phyloP scores from a whole-genome alignment of 2,329 filamentous ascomycete genomes.

The Anthostomella pinea region DNA sequence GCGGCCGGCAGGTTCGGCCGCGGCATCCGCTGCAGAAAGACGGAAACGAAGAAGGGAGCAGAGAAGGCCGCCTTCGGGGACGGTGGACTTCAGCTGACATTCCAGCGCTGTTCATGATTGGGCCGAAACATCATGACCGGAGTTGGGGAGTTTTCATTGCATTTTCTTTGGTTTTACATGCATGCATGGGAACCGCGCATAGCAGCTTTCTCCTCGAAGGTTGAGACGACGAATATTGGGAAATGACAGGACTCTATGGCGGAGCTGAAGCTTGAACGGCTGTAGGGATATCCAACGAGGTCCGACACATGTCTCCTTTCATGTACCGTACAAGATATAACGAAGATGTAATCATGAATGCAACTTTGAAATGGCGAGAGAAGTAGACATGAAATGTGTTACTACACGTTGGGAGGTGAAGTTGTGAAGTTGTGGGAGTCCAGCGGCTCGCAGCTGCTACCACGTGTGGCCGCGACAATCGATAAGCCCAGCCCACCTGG shows the following conservation, averaged over 20 bases:
- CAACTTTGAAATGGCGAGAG: too few relatives aligned
- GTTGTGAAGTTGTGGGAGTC: too few relatives aligned
- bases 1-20: constrained; percentile 34
- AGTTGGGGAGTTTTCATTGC: constrained; percentile 13
- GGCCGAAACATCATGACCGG: constrained; percentile 12
- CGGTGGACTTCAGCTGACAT: constrained; percentile 17
- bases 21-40: constrained; percentile 45
- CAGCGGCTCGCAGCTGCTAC: neutral
- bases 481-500: constrained; percentile 21
- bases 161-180: too few relatives aligned
- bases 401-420: too few relatives aligned
- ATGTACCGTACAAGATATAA: constrained; percentile 13
- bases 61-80: constrained; percentile 27
- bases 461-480: constrained; percentile 23
- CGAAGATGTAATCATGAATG: constrained; percentile 12
- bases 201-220: too few relatives aligned
- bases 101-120: constrained; percentile 2
- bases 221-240: neutral
- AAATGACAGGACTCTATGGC: neutral
- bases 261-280: neutral
- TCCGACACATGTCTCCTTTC: constrained; percentile 5
- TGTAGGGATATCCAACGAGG: neutral
- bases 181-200: too few relatives aligned
- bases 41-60: constrained; percentile 52
- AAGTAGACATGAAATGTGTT: neutral